Evolutionary conservation across 257 asterid species (phyloP).

Genomic region (Gardenia jasminoides): DNA sequence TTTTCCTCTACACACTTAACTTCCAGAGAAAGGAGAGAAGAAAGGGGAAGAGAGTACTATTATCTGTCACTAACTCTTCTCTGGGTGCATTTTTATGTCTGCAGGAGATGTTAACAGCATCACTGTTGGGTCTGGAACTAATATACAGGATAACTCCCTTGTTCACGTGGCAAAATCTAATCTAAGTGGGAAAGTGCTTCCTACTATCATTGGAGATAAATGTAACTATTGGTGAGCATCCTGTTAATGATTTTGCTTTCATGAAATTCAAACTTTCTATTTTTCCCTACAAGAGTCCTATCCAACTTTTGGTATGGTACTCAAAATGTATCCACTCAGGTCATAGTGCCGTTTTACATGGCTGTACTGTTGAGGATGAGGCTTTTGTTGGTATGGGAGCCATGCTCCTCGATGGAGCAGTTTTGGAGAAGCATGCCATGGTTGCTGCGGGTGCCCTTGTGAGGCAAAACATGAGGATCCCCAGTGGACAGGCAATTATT

Average conservation of each 20-base stretch:
- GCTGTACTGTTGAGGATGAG: slow-evolving; percentile 80
- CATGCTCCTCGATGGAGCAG: slow-evolving; percentile 82
- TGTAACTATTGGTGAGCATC: slow-evolving; percentile 66
- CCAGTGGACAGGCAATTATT: slow-evolving; percentile 38
- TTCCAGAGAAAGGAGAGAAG: neutral
- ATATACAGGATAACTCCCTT: slow-evolving; percentile 80
- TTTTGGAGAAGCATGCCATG: slow-evolving; percentile 82
- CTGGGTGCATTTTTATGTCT: slow-evolving; percentile 13
- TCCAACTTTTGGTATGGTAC: neutral
- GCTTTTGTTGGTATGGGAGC: slow-evolving; percentile 95
- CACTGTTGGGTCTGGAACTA: slow-evolving; percentile 70
- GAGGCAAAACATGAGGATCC: slow-evolving; percentile 64
- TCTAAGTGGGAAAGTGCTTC: slow-evolving; percentile 65
- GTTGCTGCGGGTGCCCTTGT: slow-evolving; percentile 94
- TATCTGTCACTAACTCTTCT: neutral
- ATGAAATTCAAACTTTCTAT: neutral
- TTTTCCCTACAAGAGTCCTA: neutral
- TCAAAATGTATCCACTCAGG: slow-evolving; percentile 39
- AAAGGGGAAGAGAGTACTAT: neutral
- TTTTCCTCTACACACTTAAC: neutral
- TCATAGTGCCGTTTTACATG: slow-evolving; percentile 87
- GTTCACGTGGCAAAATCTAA: slow-evolving; percentile 84
- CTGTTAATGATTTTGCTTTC: slow-evolving; percentile 5
- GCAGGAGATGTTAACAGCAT: slow-evolving; percentile 76
- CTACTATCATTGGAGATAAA: slow-evolving; percentile 75